Conservation (phyloP, 2,329 filamentous ascomycete species). For the Epichloe amarillans region DNA sequence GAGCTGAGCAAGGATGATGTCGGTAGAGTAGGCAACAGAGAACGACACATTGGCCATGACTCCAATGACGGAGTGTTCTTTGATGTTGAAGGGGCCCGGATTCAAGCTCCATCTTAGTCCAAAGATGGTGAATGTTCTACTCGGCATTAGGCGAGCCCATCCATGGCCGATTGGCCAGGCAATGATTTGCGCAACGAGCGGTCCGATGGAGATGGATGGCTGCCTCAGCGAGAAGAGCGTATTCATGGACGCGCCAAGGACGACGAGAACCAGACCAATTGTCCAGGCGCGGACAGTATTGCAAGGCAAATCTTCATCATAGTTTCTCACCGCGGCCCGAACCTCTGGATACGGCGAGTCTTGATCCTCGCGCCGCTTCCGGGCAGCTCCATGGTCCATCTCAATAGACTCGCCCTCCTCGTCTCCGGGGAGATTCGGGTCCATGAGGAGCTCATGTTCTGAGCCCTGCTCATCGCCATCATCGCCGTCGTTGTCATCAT, state of each 20-base stretch:
- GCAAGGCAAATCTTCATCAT: conserved; percentile 51
- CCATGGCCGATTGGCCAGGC: conserved; percentile 49
- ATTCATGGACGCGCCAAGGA: conserved; percentile 46
- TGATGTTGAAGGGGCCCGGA: conserved; percentile 56
- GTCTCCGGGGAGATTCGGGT: conserved; percentile 35
- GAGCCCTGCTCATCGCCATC: conserved; percentile 32
- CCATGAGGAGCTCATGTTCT: conserved; percentile 43
- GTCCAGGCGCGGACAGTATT: conserved; percentile 54
- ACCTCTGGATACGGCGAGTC: conserved; percentile 56
- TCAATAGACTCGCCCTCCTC: conserved; percentile 20
- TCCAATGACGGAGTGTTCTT: conserved; percentile 55
- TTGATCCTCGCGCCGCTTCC: conserved; percentile 31
- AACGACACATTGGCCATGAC: conserved; percentile 63
- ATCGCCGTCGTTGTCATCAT: conserved; percentile 29
- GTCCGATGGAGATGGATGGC: conserved; percentile 46
- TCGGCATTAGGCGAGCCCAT: conserved; percentile 45
- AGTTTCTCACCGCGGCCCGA: conserved; percentile 49
- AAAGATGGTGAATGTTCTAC: conserved; percentile 34
- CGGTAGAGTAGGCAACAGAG: conserved; percentile 57
- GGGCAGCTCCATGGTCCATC: conserved; percentile 9
- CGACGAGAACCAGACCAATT: conserved; percentile 43
- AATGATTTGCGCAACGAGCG: conserved; percentile 50
- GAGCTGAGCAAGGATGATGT: conserved; percentile 57
- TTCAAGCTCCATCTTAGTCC: conserved; percentile 46
- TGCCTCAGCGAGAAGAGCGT: conserved; percentile 50